A percentile compares a stretch with the other conserved stretches of the same genome.
phyloP scores from a whole-genome alignment of 2,329 filamentous ascomycete species.

The Pseudogymnoascus sp. region DNA sequence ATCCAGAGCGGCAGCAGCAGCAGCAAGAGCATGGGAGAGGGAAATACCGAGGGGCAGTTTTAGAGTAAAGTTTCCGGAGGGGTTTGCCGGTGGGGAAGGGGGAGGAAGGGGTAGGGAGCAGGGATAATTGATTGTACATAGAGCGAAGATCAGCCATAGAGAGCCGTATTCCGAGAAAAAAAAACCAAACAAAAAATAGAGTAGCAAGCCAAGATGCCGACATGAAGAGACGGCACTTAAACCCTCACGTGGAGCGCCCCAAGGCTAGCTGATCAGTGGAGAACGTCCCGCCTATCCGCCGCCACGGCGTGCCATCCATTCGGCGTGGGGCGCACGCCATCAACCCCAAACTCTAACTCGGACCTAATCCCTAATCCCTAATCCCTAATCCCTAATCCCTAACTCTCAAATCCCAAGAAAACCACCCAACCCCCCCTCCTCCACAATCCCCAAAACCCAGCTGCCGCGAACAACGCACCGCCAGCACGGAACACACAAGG shows the following conservation, averaged over 20 bases:
- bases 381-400: neutral
- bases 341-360: neutral
- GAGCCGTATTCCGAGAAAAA: neutral
- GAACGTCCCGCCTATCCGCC: neutral
- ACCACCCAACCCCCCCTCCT: neutral
- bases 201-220: neutral
- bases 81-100: neutral
- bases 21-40: conserved; percentile 89
- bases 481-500: neutral
- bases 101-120: neutral
- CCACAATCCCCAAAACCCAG: neutral
- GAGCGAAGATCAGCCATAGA: neutral
- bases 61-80: conserved; percentile 12
- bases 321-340: neutral
- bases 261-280: neutral
- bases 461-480: neutral
- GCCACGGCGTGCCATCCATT: neutral
- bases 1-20: conserved; percentile 88
- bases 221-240: neutral
- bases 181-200: neutral
- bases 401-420: neutral
- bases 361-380: neutral
- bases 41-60: conserved; percentile 77
- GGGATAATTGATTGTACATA: neutral
- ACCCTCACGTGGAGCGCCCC: neutral